Percentiles rank a stretch among this genome's conserved stretches.
These are phyloP conservation scores for Solanum hybrid DNA, from an alignment of 305 asterid species.

Conservation along the genomic window DNA sequence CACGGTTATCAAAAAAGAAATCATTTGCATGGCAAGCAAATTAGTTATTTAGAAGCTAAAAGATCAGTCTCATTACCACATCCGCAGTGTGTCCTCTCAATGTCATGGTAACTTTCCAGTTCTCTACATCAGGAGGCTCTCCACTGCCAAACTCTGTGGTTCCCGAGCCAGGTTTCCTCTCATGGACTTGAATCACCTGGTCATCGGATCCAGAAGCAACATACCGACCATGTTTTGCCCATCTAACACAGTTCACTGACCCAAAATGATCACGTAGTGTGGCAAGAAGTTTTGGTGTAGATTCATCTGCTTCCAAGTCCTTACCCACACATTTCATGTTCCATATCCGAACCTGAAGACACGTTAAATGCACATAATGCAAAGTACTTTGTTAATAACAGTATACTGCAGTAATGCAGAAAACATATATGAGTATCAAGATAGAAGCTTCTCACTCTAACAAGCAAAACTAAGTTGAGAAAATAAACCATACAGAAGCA, in stretches of 20 bases:
- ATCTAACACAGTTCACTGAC: slow-evolving; percentile 96
- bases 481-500: background rate
- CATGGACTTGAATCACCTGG: slow-evolving; percentile 91
- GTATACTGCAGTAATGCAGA: background rate
- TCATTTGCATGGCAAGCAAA: background rate
- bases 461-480: background rate
- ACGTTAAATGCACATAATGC: background rate
- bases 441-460: background rate
- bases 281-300: slow-evolving; percentile 72
- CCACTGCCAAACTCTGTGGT: slow-evolving; percentile 96
- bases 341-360: slow-evolving; percentile 87
- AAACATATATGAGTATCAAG: background rate
- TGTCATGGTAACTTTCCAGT: slow-evolving; percentile 93
- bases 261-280: slow-evolving; percentile 94
- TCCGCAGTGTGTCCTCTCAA: slow-evolving; percentile 99
- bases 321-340: slow-evolving; percentile 75
- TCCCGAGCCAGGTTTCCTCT: slow-evolving; percentile 95
- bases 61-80: slow-evolving; percentile 59
- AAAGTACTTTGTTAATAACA: background rate
- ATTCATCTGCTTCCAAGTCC: slow-evolving; percentile 47
- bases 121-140: slow-evolving; percentile 96
- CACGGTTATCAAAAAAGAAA: background rate
- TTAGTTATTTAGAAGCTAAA: background rate
- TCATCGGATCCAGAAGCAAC: slow-evolving; percentile 99
- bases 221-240: slow-evolving; percentile 95